A percentile compares a stretch with the other conserved stretches of the same genome.
Conservation (phyloP, 306 rosid species). For the Vachellia pachyceras region DNA sequence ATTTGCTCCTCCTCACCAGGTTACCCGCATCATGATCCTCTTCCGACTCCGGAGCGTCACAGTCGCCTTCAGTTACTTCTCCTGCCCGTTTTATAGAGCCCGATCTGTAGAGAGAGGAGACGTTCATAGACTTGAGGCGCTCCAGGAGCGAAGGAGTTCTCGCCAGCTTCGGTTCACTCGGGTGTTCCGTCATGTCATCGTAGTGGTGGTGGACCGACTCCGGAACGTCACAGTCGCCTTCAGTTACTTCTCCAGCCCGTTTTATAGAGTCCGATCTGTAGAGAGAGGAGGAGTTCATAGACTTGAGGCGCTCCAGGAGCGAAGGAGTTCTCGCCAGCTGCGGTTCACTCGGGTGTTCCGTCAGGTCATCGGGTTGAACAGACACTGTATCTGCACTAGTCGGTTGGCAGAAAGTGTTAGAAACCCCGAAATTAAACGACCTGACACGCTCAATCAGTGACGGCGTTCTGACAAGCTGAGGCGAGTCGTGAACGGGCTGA, state of each 20-base stretch:
- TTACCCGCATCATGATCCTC: constrained; percentile 3
- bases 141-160: constrained; percentile 58
- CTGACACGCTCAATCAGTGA: not conserved
- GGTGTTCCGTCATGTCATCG: not conserved
- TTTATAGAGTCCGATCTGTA: constrained; percentile 40
- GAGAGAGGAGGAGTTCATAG: constrained; percentile 44
- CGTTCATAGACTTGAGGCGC: constrained; percentile 52
- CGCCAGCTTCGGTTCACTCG: constrained; percentile 9
- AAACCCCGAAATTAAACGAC: not conserved
- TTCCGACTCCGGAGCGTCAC: not conserved
- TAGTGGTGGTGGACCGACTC: too few relatives aligned
- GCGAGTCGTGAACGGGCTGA: not conserved
- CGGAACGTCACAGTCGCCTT: not conserved
- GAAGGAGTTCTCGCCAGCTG: constrained; percentile 51
- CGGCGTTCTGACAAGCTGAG: not conserved
- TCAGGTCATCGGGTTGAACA: not conserved
- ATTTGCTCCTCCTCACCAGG: constrained; percentile 48
- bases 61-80: not conserved
- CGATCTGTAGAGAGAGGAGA: constrained; percentile 40
- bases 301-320: constrained; percentile 54
- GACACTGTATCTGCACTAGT: not conserved
- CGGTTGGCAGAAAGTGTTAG: constrained; percentile 29
- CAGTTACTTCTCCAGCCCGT: constrained; percentile 11
- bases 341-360: not conserved
- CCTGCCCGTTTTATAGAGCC: constrained; percentile 32